A percentile compares a stretch with the other conserved stretches of the same genome.
Conservation (phyloP, 2,329 filamentous ascomycete genomes). For the Sclerotinia spermophila region DNA sequence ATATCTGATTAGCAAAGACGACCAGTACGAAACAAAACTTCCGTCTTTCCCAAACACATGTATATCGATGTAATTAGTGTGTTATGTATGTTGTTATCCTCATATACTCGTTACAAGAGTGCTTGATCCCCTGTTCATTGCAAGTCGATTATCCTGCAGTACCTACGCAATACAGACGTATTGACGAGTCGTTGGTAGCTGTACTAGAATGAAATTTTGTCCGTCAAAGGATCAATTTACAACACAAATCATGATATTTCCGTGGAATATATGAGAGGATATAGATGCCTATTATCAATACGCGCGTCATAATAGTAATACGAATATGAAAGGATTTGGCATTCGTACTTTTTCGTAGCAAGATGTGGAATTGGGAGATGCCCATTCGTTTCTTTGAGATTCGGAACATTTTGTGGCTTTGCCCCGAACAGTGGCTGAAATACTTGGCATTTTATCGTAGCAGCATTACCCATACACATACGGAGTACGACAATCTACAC, state of each 20-base stretch:
- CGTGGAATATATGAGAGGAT: not conserved
- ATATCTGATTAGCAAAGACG: constrained; percentile 9
- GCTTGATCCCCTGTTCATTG: not conserved
- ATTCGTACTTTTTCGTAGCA: not conserved
- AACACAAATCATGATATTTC: not conserved
- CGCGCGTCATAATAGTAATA: constrained; percentile 4
- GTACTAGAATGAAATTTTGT: not conserved
- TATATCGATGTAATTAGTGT: not conserved
- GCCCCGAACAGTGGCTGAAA: constrained; percentile 7
- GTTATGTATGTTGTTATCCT: not conserved
- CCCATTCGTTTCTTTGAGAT: constrained; percentile 6
- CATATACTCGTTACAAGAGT: not conserved
- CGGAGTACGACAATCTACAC: constrained; percentile 2
- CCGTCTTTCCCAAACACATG: not conserved
- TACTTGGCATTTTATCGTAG: not conserved
- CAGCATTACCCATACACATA: not conserved
- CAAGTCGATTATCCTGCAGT: not conserved
- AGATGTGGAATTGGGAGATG: not conserved
- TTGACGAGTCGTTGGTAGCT: not conserved
- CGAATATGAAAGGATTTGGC: constrained; percentile 1
- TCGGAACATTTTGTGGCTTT: constrained; percentile 11
- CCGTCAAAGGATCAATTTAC: not conserved
- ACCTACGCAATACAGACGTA: not conserved
- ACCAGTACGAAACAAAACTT: not conserved
- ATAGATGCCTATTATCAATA: not conserved